Percentiles rank a stretch among this genome's conserved stretches.
phyloP scores from a whole-genome alignment of 345 rosid species.

The Anacardium occidentale region DNA sequence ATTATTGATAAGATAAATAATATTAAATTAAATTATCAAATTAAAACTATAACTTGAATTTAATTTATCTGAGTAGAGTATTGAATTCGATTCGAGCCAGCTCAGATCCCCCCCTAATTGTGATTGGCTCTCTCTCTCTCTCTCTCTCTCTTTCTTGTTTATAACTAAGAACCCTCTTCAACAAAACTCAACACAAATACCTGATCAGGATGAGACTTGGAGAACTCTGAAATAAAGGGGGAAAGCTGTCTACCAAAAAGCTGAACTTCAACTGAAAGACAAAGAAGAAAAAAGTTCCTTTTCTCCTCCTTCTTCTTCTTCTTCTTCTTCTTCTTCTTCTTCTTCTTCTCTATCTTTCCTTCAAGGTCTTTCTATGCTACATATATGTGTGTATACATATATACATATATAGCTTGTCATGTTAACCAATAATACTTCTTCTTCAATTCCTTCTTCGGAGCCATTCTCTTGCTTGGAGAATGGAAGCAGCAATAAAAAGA shows the following conservation, averaged over 20 bases:
- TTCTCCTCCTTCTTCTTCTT: not conserved
- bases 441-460: conserved; percentile 36
- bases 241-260: conserved; percentile 24
- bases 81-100: too few relatives aligned
- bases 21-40: too few relatives aligned
- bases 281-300: conserved; percentile 1
- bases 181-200: not conserved
- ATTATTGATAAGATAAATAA: too few relatives aligned
- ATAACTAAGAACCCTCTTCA: conserved; percentile 28
- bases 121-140: conserved; percentile 32
- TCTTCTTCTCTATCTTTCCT: not conserved
- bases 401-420: conserved; percentile 12
- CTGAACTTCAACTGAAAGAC: conserved; percentile 33
- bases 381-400: too few relatives aligned
- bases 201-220: conserved; percentile 38
- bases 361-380: not conserved
- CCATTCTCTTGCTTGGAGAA: conserved; percentile 42
- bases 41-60: too few relatives aligned
- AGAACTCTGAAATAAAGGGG: conserved; percentile 17
- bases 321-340: not conserved
- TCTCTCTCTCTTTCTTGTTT: conserved; percentile 20
- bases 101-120: not conserved
- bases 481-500: conserved; percentile 51
- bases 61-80: too few relatives aligned
- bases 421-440: conserved; percentile 35